phyloP scores from a whole-genome alignment of 345 rosid species.

The Passiflora organensis region DNA sequence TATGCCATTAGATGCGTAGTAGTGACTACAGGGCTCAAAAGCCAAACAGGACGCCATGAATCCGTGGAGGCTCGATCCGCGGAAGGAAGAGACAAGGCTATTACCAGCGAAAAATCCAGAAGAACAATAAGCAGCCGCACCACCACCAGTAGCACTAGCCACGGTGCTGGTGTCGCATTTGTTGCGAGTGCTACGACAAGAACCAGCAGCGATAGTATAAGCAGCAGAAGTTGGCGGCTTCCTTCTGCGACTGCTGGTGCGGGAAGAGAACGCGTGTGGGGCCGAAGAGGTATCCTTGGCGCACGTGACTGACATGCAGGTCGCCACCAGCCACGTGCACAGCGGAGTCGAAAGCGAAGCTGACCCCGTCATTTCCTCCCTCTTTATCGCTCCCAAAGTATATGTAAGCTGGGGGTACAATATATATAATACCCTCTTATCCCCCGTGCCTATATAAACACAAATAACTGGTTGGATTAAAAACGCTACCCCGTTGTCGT shows the following conservation, averaged over 20 bases:
- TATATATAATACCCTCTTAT: no score
- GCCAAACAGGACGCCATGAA: conserved; percentile 56
- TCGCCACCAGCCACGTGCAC: conserved; percentile 83
- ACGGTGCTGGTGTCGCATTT: neutral
- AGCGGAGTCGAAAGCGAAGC: conserved; percentile 54
- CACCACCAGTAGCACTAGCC: conserved; percentile 7
- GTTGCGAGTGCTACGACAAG: neutral
- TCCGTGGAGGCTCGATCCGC: conserved; percentile 47
- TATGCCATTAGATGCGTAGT: conserved; percentile 40
- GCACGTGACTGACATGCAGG: conserved; percentile 75
- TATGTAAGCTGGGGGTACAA: no score
- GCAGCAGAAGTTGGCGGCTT: neutral
- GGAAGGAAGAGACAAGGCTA: conserved; percentile 26
- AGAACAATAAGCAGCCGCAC: neutral
- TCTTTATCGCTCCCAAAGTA: neutral
- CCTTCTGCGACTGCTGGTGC: neutral
- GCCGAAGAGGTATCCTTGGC: conserved; percentile 27
- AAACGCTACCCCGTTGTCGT: no score
- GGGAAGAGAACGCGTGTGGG: conserved; percentile 15
- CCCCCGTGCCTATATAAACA: no score
- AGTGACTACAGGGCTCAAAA: conserved; percentile 63
- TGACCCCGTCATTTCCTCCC: conserved; percentile 17
- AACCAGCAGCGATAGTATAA: neutral
- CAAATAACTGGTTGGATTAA: no score
- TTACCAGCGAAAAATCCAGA: neutral